Base-by-base conservation (phyloP, 148 eudicot species). In the Pharnaceum exiguum region DNA sequence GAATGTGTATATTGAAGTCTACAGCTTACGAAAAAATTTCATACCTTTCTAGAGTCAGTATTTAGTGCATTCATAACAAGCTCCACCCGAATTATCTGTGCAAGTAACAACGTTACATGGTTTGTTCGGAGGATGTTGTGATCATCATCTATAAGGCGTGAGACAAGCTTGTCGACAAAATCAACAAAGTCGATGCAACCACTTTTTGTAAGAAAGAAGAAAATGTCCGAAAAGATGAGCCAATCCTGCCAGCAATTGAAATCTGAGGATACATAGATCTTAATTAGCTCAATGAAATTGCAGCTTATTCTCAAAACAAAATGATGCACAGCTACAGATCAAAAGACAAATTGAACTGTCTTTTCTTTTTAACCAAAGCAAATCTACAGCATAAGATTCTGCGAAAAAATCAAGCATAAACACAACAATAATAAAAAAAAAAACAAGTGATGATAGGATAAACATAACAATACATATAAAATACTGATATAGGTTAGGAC, bases 231-330 rank as follows among this genome's bases (percentile, higher is more conserved):
- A 75, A 89, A 86, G 67, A 78, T 75, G 64, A 83, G 91, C 99
- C 99, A 94, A 59, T 94, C 99, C 59, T 81, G 99, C 99, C 96
- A 94, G 83, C 96, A 89, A 62, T 80, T 82, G 59, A 73, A 49
- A 48, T 89, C 99, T 89, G 89, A 72, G 68, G 44, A 58, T 23
- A 62, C 32, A 43, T 55, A 60, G 67, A 51, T 42, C 47, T 30
- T 5, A 32, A 36, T 52, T 37, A 69, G 62, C 19, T 21, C 46
- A 21, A 22, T 24, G 25, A 11, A 47, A 51, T 5, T 26, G 60
- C 42, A 65, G 59, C 16, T 16, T 11, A 43, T 49, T 26, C 3
- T 33, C 36, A 45, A 28, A 31, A n/a, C 23, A 46, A 25, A 15
- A 30, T 53, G 10, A 48, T 15, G 10, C 10, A 39, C 8, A 52